Percentiles rank a stretch among this genome's conserved stretches.
These are phyloP conservation scores for Ustilago cynodontis DNA, from an alignment of 1,284 basidiomycete species.

Conservation along the genomic window DNA sequence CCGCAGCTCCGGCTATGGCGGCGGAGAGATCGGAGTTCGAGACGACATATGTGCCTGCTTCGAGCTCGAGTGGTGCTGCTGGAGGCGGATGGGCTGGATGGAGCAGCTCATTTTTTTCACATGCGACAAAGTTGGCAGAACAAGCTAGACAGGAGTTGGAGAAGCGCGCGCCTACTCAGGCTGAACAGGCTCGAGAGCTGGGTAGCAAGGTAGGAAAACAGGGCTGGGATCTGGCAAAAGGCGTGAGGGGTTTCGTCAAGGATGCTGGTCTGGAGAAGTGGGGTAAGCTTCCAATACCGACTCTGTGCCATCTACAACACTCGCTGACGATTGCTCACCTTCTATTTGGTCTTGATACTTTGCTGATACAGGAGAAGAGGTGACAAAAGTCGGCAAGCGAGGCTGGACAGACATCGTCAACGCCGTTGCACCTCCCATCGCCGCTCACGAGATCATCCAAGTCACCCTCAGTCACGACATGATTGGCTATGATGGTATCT, in stretches of 20 bases:
- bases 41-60: slow-evolving; percentile 69
- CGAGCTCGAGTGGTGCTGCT: slow-evolving; percentile 76
- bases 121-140: slow-evolving; percentile 65
- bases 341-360: background rate
- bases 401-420: slow-evolving; percentile 81
- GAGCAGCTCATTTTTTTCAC: slow-evolving; percentile 74
- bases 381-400: slow-evolving; percentile 58
- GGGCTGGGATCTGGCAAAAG: slow-evolving; percentile 61
- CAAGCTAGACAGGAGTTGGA: slow-evolving; percentile 67
- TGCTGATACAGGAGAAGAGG: slow-evolving; percentile 45
- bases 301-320: too few species aligned
- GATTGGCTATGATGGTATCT: slow-evolving; percentile 94
- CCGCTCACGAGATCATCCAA: slow-evolving; percentile 96
- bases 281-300: slow-evolving; percentile 7
- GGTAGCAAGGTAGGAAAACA: slow-evolving; percentile 44
- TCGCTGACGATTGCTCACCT: too few species aligned
- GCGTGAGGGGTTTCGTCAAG: slow-evolving; percentile 60
- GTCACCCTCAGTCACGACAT: slow-evolving; percentile 92
- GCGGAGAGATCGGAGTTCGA: slow-evolving; percentile 68
- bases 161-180: slow-evolving; percentile 56
- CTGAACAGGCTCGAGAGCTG: slow-evolving; percentile 43
- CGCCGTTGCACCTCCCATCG: slow-evolving; percentile 96
- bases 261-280: slow-evolving; percentile 61
- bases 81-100: slow-evolving; percentile 77
- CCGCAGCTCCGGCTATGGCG: background rate